Percentiles rank a stretch among this genome's conserved stretches.
Evolutionary conservation across 139 green algal species (phyloP).

Genomic region (Auxenochlorella pyrenoidosa): DNA sequence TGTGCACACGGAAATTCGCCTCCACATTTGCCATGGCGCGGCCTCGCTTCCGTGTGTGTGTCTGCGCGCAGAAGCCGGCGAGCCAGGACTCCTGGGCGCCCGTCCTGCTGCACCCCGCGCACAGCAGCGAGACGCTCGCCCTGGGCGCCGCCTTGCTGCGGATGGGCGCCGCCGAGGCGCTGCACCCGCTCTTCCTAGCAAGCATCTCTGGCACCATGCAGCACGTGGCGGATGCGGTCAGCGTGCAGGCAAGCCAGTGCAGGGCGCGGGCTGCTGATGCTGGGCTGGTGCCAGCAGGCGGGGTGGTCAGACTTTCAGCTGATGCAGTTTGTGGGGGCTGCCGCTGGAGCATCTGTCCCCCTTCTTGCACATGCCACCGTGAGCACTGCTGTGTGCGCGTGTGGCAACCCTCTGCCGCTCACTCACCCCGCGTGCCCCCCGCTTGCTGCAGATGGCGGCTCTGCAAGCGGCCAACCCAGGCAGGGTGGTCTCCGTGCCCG

Average conservation of each 20-base stretch:
- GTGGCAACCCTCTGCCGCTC: too few species aligned
- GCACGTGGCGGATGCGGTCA: constrained; percentile 12
- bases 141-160: constrained; percentile 37
- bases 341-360: too few species aligned
- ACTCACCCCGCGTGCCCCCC: too few species aligned
- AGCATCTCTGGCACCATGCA: constrained; percentile 10
- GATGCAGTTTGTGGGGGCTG: too few species aligned
- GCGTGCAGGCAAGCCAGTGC: neutral
- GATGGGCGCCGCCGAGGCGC: constrained; percentile 28
- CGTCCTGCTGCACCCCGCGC: constrained; percentile 15
- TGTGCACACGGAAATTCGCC: too few species aligned
- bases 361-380: too few species aligned
- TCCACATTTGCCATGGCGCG: too few species aligned
- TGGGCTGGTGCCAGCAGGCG: too few species aligned
- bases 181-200: constrained; percentile 42
- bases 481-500: constrained; percentile 23
- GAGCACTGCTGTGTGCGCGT: neutral
- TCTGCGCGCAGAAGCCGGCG: neutral
- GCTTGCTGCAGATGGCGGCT: constrained; percentile 33
- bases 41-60: too few species aligned
- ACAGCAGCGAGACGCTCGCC: constrained; percentile 31
- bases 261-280: neutral
- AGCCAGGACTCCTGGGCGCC: constrained; percentile 28
- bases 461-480: constrained; percentile 31
- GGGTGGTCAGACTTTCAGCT: too few species aligned